Conservation (phyloP, 495 filamentous ascomycete species). For the Penicillium paradoxum region DNA sequence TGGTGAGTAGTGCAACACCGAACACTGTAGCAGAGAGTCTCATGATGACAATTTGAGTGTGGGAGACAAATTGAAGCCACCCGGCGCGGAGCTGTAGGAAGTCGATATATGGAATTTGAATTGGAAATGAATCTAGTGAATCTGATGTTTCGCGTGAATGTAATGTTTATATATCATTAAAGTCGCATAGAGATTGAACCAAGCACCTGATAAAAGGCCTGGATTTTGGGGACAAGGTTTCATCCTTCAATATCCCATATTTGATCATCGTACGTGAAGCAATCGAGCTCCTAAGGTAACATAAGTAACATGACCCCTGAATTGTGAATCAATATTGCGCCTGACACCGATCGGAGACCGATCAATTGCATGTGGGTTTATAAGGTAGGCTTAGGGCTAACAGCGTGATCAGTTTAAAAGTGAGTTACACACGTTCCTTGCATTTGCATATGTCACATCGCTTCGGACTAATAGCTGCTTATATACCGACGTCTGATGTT, state of each 20-base stretch:
- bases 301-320: too few relatives aligned
- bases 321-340: too few relatives aligned
- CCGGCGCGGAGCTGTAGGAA: background rate
- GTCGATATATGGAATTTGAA: background rate
- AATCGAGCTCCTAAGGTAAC: too few relatives aligned
- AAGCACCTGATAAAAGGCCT: too few relatives aligned
- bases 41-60: constrained; percentile 25
- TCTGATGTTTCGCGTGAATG: too few relatives aligned
- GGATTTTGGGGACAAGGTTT: too few relatives aligned
- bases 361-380: background rate
- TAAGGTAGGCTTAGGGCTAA: background rate
- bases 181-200: too few relatives aligned
- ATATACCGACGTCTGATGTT: background rate
- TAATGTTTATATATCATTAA: too few relatives aligned
- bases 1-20: constrained; percentile 17
- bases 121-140: too few relatives aligned
- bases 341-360: background rate
- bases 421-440: background rate
- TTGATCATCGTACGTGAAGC: too few relatives aligned
- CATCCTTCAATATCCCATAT: too few relatives aligned
- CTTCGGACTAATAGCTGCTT: background rate
- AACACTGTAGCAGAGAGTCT: constrained; percentile 20
- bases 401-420: background rate
- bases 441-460: background rate
- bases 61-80: background rate